Base-by-base conservation (phyloP, 352 stramenopile genomes). In the Globisporangium cederbergense region DNA sequence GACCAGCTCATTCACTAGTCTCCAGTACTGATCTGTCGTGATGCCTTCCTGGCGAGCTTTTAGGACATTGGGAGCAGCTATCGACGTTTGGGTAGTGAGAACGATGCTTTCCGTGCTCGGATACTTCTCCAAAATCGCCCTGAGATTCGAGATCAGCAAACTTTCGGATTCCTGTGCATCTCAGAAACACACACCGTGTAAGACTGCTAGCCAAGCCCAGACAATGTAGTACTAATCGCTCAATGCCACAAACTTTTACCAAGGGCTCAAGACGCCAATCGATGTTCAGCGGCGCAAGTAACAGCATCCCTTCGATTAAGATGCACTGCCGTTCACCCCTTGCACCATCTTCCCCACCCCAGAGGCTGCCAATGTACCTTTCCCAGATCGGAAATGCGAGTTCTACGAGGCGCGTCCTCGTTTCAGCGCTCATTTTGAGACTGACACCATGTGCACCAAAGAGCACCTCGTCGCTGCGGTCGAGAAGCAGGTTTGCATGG, bases 1-100 rank as follows among this genome's bases (percentile, higher is more conserved):
- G 30, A 78, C 58, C 25, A 80, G 43, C 20, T 66, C 53, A 60
- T 78, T 56, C 40, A 78, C 11, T 0, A 73, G 8, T 38, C 30
- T 56, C 71, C 68, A 71, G 8, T 58, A 62, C 9, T 22, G 57
- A 14, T 68, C 47, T 42, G 52, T 47, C 20, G 57, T 14, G 22
- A 30, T n/a, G 16, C 4, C 18, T 18, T 22, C 2, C 53, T 59
- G n/a, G 4, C 40, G 11, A 20, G 36, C 4, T 9, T 43, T 28
- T 9, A n/a, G 32, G 4, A 10, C 4, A 5, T 30, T 22, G n/a
- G 49, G 16, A 49, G 32, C 25, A 28, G 25, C 25, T 28, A 28
- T 28, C 4, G 46, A 54, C 18, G 45, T 50, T 20, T 40, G 49
- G 54, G 59, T 59, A 4, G 11, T 18, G 4, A 65, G 9, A 43